phyloP scores from a whole-genome alignment of 176 grass and related monocot species.

The Thalia dealbata region DNA sequence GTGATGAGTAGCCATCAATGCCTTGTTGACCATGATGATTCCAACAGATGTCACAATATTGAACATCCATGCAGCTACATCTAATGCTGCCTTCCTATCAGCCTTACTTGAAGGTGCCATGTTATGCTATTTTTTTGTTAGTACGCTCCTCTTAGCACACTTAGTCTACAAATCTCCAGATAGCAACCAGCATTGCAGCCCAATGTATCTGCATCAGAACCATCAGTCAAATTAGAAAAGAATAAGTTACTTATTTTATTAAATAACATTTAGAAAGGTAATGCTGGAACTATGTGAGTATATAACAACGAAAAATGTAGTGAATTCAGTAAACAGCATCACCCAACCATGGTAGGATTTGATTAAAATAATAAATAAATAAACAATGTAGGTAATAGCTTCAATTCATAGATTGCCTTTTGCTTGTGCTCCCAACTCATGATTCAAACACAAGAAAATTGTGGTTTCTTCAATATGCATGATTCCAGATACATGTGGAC shows the following conservation, averaged over 20 bases:
- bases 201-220: not conserved
- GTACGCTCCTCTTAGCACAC: not conserved
- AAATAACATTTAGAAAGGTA: not conserved
- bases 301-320: not conserved
- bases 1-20: slow-evolving; percentile 64
- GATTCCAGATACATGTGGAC: not conserved
- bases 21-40: slow-evolving; percentile 82
- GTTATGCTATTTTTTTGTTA: not conserved
- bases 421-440: not conserved
- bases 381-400: not conserved
- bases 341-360: not conserved
- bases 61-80: slow-evolving; percentile 67
- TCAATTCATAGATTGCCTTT: not conserved
- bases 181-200: not conserved
- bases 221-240: not conserved
- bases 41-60: slow-evolving; percentile 75
- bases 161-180: slow-evolving; percentile 2
- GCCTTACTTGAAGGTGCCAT: slow-evolving; percentile 50
- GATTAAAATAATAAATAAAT: too few species aligned
- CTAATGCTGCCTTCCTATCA: slow-evolving; percentile 52
- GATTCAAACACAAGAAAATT: not conserved
- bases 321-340: not conserved
- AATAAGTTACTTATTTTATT: not conserved
- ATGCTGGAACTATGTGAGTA: not conserved
- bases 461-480: not conserved